Base-by-base conservation (phyloP, 2,329 filamentous ascomycete genomes). In the Claviceps cyperi region DNA sequence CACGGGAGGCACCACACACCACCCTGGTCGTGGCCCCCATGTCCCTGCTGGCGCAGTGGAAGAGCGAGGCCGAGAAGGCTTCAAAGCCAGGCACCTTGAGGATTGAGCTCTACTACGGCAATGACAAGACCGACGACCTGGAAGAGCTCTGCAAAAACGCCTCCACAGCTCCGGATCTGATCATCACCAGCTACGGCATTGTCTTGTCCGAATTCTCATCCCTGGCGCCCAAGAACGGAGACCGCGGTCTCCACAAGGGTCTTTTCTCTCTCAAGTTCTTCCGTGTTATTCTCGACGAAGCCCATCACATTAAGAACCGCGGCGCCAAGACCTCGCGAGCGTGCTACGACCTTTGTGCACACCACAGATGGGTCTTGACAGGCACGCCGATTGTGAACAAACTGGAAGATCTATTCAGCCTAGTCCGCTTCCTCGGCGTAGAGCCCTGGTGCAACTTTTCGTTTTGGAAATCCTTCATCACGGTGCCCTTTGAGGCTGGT, bases 371-470 rank as follows among this genome's bases (percentile, higher is more conserved):
- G 92, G 86, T 84, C 0, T 69, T 98, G 46, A 98, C 92, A 0
- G 92, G 92, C 17, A 98, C 92, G 0, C 92, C 92, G 0, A 97
- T 98, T 51, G 91, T 98, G 57, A 98, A 98, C 64, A 83, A 88
- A 43, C 74, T 98, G 0, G 91, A 97, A 64, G 92, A 97, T 65
- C 70, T 98, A 14, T 97, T 96, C 69, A 94, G 87, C 60, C 69
- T 98, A 38, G 87, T 97, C 13, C 81, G 87, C 3, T 98, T 97
- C 67, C 71, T 98, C 11, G 83, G 87, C 51, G 92, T 98, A 4
- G 91, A 97, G 63, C 92, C 92, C 0, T 98, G 92, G 92, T 92
- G 85, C 60, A 97, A 97, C 64, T 98, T 98, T 65, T 95, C 90
- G 0, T 98, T 95, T 68, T 98, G 92, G 92, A 90, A 90, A 63